Base-by-base conservation (phyloP, 768 basidiomycete species). In the Naganishia friedmannii region DNA sequence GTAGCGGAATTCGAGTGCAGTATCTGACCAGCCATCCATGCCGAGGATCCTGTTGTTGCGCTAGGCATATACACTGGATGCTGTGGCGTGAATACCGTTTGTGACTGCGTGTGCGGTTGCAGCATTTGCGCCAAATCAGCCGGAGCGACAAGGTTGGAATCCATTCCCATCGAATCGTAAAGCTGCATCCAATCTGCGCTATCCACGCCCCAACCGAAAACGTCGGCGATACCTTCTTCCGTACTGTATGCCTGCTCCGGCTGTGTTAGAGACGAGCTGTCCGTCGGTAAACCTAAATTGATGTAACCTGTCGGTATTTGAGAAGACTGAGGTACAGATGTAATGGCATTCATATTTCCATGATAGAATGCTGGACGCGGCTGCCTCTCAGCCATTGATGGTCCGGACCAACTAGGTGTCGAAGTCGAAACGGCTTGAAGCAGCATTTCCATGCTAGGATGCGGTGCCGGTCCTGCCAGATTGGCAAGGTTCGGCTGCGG, bases 171-270 rank as follows among this genome's bases (percentile, higher is more conserved):
- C 8, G 51, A 53, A 26, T 66, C 51, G 32, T 66, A 54, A 53
- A 54, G 48, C 53, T 66, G 65, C 51, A 66, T 66, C 65, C 65
- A 53, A 7, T 53, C 65, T 31, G 32, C 48, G 29, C 51, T 66
- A 23, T 54, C 31, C 37, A 53, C 65, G 7, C 65, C 65, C 65
- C 65, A 66, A 7, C 65, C 65, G 28, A 66, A 66, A 21, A 66
- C 65, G 42, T 66, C 65, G 7, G 48, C 51, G 21, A 66, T 53
- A 21, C 21, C 37, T 28, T 66, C 65, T 66, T 66, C 65, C 19
- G 65, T 8, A 21, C 3, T 46, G 21, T 37, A 29, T 48, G 9
- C 57, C 37, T 46, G 60, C 42, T 15, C 60, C 7, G n/a, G 1
- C 26, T 31, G 19, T 28, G 42, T 8, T 7, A 42, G 6, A 42